These are phyloP conservation scores for Oldenlandia corymbosa DNA, from an alignment of 257 asterid genomes.

Conservation along the genomic window DNA sequence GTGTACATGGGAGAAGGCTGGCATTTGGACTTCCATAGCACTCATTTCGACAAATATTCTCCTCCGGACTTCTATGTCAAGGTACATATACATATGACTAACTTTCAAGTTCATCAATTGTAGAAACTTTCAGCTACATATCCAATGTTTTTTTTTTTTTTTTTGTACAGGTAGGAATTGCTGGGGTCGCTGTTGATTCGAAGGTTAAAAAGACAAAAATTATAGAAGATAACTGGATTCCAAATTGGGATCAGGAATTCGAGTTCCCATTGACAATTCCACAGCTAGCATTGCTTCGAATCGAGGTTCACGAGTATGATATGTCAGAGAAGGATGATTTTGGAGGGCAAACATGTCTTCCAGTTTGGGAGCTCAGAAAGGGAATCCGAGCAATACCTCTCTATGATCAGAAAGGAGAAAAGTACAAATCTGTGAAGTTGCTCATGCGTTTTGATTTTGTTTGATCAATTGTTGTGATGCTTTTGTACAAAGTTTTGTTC, in stretches of 20 bases:
- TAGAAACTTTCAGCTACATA: not conserved
- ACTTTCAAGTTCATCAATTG: too few species aligned
- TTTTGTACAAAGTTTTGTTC: not conserved
- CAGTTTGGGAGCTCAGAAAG: slow-evolving; percentile 60
- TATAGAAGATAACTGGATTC: slow-evolving; percentile 70
- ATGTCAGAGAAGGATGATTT: slow-evolving; percentile 69
- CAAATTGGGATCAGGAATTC: slow-evolving; percentile 69
- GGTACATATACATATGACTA: slow-evolving; percentile 32
- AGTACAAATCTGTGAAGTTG: slow-evolving; percentile 57
- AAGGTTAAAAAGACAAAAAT: slow-evolving; percentile 39
- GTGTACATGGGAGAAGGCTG: slow-evolving; percentile 79
- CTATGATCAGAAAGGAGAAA: slow-evolving; percentile 53
- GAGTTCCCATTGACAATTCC: slow-evolving; percentile 58
- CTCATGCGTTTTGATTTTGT: slow-evolving; percentile 49
- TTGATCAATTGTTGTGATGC: slow-evolving; percentile 13
- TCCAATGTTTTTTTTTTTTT: not conserved
- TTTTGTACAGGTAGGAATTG: slow-evolving; percentile 60
- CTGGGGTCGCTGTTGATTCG: slow-evolving; percentile 63
- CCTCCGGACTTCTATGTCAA: slow-evolving; percentile 86
- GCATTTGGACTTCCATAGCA: slow-evolving; percentile 57
- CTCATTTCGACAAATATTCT: slow-evolving; percentile 64
- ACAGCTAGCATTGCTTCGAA: slow-evolving; percentile 64
- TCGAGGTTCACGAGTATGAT: slow-evolving; percentile 82
- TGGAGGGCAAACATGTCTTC: slow-evolving; percentile 86
- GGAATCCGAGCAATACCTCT: slow-evolving; percentile 68